A percentile compares a stretch with the other conserved stretches of the same genome.
Conservation (phyloP, 176 grass and related monocot species). For the Pontederia crassipes region DNA sequence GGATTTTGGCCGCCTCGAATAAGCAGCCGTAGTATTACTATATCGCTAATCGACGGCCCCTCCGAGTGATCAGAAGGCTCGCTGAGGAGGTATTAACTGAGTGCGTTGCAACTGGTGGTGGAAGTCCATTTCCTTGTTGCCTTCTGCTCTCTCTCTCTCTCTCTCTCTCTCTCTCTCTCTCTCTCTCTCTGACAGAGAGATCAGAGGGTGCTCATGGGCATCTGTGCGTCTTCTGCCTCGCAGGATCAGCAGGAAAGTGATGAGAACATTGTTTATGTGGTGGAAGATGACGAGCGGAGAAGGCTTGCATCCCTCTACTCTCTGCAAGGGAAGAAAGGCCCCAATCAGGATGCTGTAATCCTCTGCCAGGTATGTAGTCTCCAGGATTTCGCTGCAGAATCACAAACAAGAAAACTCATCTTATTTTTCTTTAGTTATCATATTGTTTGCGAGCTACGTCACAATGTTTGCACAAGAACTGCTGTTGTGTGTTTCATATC, state of each 20-base stretch:
- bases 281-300: slow-evolving; percentile 31
- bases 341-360: slow-evolving; percentile 90
- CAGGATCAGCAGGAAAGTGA: slow-evolving; percentile 35
- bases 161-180: slow-evolving; percentile 11
- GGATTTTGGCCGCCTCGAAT: too few relatives aligned
- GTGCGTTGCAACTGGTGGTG: too few relatives aligned
- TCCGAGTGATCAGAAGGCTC: too few relatives aligned
- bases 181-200: background rate
- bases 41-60: too few relatives aligned
- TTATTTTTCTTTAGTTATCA: too few relatives aligned
- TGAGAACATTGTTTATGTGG: slow-evolving; percentile 63
- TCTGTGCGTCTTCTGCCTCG: slow-evolving; percentile 48
- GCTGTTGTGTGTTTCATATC: too few relatives aligned
- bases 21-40: too few relatives aligned
- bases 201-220: slow-evolving; percentile 33
- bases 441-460: too few relatives aligned
- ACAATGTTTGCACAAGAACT: too few relatives aligned
- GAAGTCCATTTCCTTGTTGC: too few relatives aligned
- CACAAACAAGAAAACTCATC: too few relatives aligned
- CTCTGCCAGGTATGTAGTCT: slow-evolving; percentile 57
- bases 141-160: slow-evolving; percentile 11
- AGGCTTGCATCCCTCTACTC: slow-evolving; percentile 77
- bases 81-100: too few relatives aligned
- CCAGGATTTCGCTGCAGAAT: background rate
- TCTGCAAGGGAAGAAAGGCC: slow-evolving; percentile 80